These are phyloP conservation scores for Trichoderma cornu-damae DNA, from an alignment of 2,329 filamentous ascomycete species.

Conservation along the genomic window DNA sequence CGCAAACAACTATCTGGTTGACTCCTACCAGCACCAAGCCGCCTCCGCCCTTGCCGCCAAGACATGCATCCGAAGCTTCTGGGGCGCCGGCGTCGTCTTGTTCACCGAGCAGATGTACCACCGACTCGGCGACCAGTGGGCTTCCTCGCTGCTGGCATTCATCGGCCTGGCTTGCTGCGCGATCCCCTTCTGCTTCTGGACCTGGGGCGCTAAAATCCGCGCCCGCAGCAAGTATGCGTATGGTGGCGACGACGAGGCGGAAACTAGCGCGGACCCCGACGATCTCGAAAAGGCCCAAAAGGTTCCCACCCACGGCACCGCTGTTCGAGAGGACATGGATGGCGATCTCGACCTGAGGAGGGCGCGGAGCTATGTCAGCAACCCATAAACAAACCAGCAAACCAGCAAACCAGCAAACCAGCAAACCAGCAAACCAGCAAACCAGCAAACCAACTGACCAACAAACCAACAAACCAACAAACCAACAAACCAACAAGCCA, in stretches of 20 bases:
- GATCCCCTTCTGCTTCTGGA: conserved; percentile 81
- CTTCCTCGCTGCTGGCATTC: conserved; percentile 65
- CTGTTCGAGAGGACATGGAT: conserved; percentile 30
- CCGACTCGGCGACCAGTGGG: conserved; percentile 70
- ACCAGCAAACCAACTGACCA: neutral
- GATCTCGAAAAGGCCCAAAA: conserved; percentile 38
- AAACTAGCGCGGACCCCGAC: conserved; percentile 21
- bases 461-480: neutral
- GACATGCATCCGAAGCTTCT: conserved; percentile 73
- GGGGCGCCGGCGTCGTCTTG: conserved; percentile 71
- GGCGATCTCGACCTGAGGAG: conserved; percentile 38
- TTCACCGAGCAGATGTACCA: conserved; percentile 80
- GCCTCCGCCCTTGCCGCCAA: conserved; percentile 77
- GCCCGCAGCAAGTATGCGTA: conserved; percentile 69
- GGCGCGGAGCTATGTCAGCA: conserved; percentile 44
- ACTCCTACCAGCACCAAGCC: conserved; percentile 64
- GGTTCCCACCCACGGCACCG: conserved; percentile 22
- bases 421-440: neutral
- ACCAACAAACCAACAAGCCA: too few species aligned
- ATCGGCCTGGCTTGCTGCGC: conserved; percentile 71
- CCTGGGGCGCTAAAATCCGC: conserved; percentile 67
- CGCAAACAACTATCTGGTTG: conserved; percentile 67
- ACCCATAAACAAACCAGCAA: conserved; percentile 32
- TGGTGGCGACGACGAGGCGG: conserved; percentile 43
- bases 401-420: too few species aligned